Conservation (phyloP, 257 asterid species). For the Sherardia arvensis region DNA sequence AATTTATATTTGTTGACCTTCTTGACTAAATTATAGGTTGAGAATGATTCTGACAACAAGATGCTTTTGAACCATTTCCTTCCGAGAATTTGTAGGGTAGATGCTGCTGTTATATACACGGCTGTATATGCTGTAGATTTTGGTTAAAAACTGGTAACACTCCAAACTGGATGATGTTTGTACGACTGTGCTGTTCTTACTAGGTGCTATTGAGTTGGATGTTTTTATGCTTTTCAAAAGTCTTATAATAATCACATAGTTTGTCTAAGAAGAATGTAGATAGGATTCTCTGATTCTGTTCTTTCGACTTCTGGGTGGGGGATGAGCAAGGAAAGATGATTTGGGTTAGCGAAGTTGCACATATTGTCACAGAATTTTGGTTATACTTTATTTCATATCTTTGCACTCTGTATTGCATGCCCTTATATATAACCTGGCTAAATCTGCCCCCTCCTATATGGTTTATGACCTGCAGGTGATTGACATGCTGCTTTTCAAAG, state of each 20-base stretch:
- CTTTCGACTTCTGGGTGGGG: background rate
- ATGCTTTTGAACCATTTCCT: background rate
- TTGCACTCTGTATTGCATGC: background rate
- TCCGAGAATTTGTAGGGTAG: background rate
- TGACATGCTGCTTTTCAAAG: conserved; percentile 87
- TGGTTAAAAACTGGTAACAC: background rate
- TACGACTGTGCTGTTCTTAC: background rate
- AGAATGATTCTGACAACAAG: background rate
- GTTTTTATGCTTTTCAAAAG: background rate
- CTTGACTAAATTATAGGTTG: background rate
- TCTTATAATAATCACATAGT: background rate
- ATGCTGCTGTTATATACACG: background rate
- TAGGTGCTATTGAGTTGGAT: background rate
- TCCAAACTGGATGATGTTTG: background rate
- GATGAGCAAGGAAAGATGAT: background rate
- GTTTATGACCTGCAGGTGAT: conserved; percentile 39
- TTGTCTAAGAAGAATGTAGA: background rate
- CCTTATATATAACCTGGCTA: background rate
- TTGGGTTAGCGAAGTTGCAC: background rate
- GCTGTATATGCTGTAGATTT: background rate
- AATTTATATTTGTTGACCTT: background rate
- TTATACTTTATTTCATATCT: background rate
- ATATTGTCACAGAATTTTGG: background rate
- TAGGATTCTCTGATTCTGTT: background rate
- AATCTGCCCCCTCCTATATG: background rate